A percentile compares a stretch with the other conserved stretches of the same genome.
Conservation (phyloP, 495 filamentous ascomycete species). For the Xylaria acuta region DNA sequence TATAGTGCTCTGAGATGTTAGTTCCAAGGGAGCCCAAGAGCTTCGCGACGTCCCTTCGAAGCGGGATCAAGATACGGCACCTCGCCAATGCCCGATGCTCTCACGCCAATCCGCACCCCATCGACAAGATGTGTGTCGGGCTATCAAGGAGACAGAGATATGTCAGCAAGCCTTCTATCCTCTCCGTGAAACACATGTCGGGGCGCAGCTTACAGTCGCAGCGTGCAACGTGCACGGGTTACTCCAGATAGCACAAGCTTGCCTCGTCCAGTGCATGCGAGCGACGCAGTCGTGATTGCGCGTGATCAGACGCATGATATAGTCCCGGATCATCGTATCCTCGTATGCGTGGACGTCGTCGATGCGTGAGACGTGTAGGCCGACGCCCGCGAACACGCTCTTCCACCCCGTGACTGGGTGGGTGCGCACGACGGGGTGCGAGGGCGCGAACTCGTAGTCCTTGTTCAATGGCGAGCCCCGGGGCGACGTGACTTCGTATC, state of each 20-base stretch:
- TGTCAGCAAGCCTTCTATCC: background rate
- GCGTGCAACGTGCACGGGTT: constrained; percentile 50
- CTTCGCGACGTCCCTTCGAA: constrained; percentile 53
- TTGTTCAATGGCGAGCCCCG: constrained; percentile 50
- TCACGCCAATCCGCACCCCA: constrained; percentile 46
- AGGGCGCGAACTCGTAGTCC: constrained; percentile 45
- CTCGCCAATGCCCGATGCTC: constrained; percentile 54
- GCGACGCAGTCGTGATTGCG: constrained; percentile 51
- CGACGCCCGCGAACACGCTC: constrained; percentile 51
- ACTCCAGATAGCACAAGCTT: constrained; percentile 48
- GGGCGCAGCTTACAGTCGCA: constrained; percentile 41
- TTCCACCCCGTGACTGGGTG: constrained; percentile 60
- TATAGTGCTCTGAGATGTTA: background rate
- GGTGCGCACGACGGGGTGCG: constrained; percentile 55
- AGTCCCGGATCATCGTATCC: constrained; percentile 49
- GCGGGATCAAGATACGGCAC: constrained; percentile 56
- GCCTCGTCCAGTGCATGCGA: constrained; percentile 52
- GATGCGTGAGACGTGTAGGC: constrained; percentile 49
- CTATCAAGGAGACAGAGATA: constrained; percentile 26
- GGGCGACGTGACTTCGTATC: constrained; percentile 48
- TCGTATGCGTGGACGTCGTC: constrained; percentile 45
- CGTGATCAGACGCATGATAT: constrained; percentile 50
- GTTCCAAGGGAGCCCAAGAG: constrained; percentile 41
- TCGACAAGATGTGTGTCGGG: constrained; percentile 51
- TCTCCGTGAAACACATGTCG: background rate